Conservation (phyloP, 768 basidiomycete genomes). For the Lactarius trivialis region DNA sequence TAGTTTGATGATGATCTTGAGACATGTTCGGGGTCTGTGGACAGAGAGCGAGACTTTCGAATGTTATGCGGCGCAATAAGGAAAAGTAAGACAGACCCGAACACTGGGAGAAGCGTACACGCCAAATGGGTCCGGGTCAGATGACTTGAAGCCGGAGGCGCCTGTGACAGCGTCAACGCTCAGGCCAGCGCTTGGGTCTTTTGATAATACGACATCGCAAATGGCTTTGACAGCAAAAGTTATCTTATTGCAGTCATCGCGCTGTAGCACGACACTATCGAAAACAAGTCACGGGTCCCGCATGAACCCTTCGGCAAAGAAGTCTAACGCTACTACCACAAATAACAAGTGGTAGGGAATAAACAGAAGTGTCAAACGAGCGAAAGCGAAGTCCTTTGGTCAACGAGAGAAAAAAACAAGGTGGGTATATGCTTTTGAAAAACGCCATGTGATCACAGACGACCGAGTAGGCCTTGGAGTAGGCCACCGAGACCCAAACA, state of each 20-base stretch:
- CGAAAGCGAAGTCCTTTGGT: background rate
- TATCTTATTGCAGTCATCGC: background rate
- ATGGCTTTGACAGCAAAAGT: no score
- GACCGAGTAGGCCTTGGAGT: background rate
- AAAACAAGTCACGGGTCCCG: background rate
- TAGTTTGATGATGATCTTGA: no score
- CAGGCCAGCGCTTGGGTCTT: no score
- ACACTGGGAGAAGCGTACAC: no score
- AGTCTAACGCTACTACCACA: background rate
- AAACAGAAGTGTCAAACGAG: background rate
- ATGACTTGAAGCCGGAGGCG: no score
- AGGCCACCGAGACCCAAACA: constrained; percentile 4
- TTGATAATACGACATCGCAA: no score
- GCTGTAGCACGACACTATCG: background rate
- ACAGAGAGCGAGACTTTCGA: no score
- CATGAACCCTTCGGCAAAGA: background rate
- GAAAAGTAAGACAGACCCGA: no score
- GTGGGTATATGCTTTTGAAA: background rate
- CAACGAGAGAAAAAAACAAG: background rate
- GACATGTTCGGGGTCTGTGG: no score
- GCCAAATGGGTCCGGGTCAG: no score
- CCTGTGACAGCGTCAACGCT: no score
- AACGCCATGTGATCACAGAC: background rate
- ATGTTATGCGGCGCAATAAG: no score
- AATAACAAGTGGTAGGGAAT: background rate